Conservation (phyloP, 2,329 filamentous ascomycete species). For the Trichoderma sp. region DNA sequence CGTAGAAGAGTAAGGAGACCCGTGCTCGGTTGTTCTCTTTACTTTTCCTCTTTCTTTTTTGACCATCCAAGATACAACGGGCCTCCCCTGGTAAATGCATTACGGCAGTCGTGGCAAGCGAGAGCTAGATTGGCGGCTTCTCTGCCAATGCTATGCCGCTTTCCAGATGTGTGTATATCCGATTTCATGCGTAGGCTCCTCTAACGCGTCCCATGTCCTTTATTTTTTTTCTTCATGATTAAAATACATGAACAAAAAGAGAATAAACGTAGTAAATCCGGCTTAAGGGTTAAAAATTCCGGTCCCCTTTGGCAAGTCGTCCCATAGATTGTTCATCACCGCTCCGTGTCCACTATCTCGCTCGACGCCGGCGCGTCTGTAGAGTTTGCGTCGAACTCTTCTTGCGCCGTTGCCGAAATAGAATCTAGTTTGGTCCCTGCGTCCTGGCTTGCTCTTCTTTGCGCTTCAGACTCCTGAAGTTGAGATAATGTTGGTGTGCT, state of each 20-base stretch:
- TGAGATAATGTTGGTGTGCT: slow-evolving; percentile 59
- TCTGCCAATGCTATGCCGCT: neutral
- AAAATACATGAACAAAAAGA: slow-evolving; percentile 18
- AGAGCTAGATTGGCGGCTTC: slow-evolving; percentile 10
- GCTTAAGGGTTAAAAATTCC: neutral
- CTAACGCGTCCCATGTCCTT: neutral
- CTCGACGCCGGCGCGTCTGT: slow-evolving; percentile 18
- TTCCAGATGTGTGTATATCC: neutral
- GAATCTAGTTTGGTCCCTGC: slow-evolving; percentile 39
- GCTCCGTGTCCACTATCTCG: slow-evolving; percentile 26
- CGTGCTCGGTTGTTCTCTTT: neutral
- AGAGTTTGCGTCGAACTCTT: slow-evolving; percentile 28
- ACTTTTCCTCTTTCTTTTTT: neutral
- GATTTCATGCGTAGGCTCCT: neutral
- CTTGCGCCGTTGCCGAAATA: slow-evolving; percentile 36
- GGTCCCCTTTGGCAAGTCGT: neutral
- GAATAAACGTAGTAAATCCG: neutral
- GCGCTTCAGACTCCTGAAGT: slow-evolving; percentile 46
- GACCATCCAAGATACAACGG: neutral
- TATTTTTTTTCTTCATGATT: neutral
- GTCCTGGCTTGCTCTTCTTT: slow-evolving; percentile 50
- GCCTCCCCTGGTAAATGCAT: neutral
- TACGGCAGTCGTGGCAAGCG: neutral
- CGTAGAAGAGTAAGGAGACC: neutral
- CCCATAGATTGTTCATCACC: slow-evolving; percentile 25